These are phyloP conservation scores for Yamadazyma kanchanaburiensis DNA, from an alignment of 1,139 yeast species.

Conservation along the genomic window DNA sequence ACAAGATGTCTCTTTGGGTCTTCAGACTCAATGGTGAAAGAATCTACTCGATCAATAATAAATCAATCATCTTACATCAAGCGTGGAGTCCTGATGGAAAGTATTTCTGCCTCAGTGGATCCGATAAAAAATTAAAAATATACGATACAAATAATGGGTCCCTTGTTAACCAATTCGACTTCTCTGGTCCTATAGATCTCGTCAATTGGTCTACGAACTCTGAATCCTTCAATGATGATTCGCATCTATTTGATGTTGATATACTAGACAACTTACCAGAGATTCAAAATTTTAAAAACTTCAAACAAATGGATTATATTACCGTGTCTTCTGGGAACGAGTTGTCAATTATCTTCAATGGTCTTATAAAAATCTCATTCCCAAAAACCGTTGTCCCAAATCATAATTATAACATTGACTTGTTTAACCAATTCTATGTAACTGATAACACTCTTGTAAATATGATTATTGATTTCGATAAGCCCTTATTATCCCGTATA, in stretches of 20 bases:
- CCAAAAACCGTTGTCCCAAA: conserved; percentile 7
- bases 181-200: conserved; percentile 17
- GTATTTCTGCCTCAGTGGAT: conserved; percentile 43
- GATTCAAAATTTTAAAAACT: conserved; percentile 11
- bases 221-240: conserved; percentile 20
- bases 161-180: conserved; percentile 23
- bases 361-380: conserved; percentile 17
- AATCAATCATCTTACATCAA: conserved; percentile 30
- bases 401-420: conserved; percentile 16
- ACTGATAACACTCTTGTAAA: conserved; percentile 9
- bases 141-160: conserved; percentile 51
- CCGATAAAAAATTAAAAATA: conserved; percentile 42
- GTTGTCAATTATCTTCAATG: conserved; percentile 23
- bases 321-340: conserved; percentile 7
- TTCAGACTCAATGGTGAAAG: conserved; percentile 55
- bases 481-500: conserved; percentile 2
- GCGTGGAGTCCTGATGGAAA: conserved; percentile 36
- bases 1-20: conserved; percentile 47
- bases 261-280: conserved; percentile 26
- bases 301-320: conserved; percentile 8
- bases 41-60: conserved; percentile 47
- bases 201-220: conserved; percentile 20
- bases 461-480: neutral
- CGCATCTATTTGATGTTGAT: conserved; percentile 21
- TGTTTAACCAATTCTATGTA: conserved; percentile 32